Evolutionary conservation across 768 basidiomycete genomes (phyloP).

Genomic region (Suillus occidentalis): DNA sequence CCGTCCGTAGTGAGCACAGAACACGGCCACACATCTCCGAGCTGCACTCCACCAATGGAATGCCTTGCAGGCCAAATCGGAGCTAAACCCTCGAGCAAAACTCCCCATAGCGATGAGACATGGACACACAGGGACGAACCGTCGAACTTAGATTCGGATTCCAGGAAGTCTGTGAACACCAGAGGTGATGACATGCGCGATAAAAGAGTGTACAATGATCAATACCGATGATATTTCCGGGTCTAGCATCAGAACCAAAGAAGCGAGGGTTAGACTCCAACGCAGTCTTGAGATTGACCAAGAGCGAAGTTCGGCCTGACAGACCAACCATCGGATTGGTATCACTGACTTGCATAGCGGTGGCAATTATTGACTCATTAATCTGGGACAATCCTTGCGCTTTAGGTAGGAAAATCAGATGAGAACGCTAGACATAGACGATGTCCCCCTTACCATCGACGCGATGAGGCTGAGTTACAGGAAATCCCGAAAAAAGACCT

Average conservation of each 20-base stretch:
- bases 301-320: slow-evolving; percentile 78
- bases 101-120: slow-evolving; percentile 76
- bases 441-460: slow-evolving; percentile 66
- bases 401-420: slow-evolving; percentile 27
- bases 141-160: slow-evolving; percentile 48
- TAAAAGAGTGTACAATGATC: slow-evolving; percentile 8
- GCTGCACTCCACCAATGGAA: slow-evolving; percentile 60
- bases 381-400: slow-evolving; percentile 71
- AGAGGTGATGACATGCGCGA: background rate
- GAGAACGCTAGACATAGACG: background rate
- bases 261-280: slow-evolving; percentile 62
- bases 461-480: slow-evolving; percentile 55
- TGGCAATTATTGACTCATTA: slow-evolving; percentile 55
- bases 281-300: slow-evolving; percentile 72
- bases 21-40: slow-evolving; percentile 96
- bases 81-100: slow-evolving; percentile 78
- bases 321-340: slow-evolving; percentile 89
- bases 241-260: slow-evolving; percentile 74
- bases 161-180: slow-evolving; percentile 60
- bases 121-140: slow-evolving; percentile 52
- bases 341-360: slow-evolving; percentile 76
- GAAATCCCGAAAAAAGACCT: slow-evolving; percentile 75
- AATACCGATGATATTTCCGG: slow-evolving; percentile 80
- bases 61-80: slow-evolving; percentile 87
- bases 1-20: slow-evolving; percentile 40